Conservation (phyloP, 2,329 filamentous ascomycete species). For the Ampelomyces quisqualis region DNA sequence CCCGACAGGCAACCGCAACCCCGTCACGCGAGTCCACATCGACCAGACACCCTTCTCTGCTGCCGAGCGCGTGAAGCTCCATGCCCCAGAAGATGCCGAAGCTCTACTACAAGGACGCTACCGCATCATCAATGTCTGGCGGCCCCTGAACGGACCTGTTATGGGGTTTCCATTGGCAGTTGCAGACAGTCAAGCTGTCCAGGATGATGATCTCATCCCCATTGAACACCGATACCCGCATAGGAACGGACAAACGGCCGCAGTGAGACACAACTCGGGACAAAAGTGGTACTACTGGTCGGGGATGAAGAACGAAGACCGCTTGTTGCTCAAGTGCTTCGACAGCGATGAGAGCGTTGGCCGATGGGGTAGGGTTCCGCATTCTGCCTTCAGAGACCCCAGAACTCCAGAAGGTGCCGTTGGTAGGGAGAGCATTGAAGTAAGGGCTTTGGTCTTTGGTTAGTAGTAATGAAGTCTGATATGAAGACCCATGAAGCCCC, state of each 20-base stretch:
- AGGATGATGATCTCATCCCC: constrained; percentile 65
- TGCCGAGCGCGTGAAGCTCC: constrained; percentile 64
- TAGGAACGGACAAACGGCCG: constrained; percentile 72
- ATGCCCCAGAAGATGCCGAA: constrained; percentile 68
- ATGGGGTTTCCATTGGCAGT: constrained; percentile 59
- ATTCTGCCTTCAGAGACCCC: constrained; percentile 69
- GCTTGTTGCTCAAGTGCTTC: constrained; percentile 76
- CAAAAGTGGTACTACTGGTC: constrained; percentile 81
- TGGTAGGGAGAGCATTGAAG: constrained; percentile 83
- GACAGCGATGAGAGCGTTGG: constrained; percentile 59
- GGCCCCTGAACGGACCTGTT: constrained; percentile 60
- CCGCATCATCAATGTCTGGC: constrained; percentile 87
- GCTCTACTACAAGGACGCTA: constrained; percentile 67
- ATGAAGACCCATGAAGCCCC: too few species aligned
- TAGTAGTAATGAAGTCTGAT: too few species aligned
- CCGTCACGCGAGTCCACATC: constrained; percentile 75
- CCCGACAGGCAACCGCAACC: constrained; percentile 61
- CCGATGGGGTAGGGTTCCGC: constrained; percentile 49
- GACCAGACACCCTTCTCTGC: constrained; percentile 75
- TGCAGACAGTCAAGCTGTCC: constrained; percentile 57
- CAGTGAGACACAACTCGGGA: constrained; percentile 59
- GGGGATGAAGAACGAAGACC: constrained; percentile 72
- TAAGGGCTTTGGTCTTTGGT: constrained; percentile 81
- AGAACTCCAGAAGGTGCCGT: constrained; percentile 68
- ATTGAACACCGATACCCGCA: constrained; percentile 73